Evolutionary conservation across 345 rosid species (phyloP).

Genomic region (Citrus sinensis): DNA sequence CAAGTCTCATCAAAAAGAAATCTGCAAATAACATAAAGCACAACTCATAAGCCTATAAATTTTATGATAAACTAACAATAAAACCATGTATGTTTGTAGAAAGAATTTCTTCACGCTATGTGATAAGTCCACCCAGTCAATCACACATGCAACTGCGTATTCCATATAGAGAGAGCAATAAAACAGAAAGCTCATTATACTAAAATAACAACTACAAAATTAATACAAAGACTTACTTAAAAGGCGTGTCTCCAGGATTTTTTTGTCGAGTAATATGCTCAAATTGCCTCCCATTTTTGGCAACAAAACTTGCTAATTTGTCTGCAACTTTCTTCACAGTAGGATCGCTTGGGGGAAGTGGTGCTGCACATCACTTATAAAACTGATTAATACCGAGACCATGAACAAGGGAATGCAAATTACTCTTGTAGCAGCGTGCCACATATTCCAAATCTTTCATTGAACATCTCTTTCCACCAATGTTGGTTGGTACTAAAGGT

Average conservation of each 20-base stretch:
- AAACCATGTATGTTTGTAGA: background rate
- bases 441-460: slow-evolving; percentile 90
- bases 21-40: slow-evolving; percentile 35
- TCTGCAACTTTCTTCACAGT: slow-evolving; percentile 97
- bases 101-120: background rate
- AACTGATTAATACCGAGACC: slow-evolving; percentile 98
- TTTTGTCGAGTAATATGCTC: slow-evolving; percentile 88
- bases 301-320: slow-evolving; percentile 96
- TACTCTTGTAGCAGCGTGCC: slow-evolving; percentile 92
- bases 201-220: slow-evolving; percentile 5
- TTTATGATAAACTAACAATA: background rate
- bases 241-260: slow-evolving; percentile 96
- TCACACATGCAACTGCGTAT: background rate
- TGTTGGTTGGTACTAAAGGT: slow-evolving; percentile 77
- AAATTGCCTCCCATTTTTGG: slow-evolving; percentile 94
- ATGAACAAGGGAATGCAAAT: slow-evolving; percentile 98
- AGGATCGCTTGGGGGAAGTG: slow-evolving; percentile 80
- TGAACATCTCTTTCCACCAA: slow-evolving; percentile 93
- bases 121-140: background rate
- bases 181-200: slow-evolving; percentile 5
- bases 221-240: slow-evolving; percentile 51
- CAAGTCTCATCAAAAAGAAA: slow-evolving; percentile 83
- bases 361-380: slow-evolving; percentile 99
- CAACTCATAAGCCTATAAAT: background rate
- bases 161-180: background rate